Evolutionary conservation across 345 rosid genomes (phyloP), one percentile per base, ranked within the genome.

Genomic region (Populus euphratica): DNA sequence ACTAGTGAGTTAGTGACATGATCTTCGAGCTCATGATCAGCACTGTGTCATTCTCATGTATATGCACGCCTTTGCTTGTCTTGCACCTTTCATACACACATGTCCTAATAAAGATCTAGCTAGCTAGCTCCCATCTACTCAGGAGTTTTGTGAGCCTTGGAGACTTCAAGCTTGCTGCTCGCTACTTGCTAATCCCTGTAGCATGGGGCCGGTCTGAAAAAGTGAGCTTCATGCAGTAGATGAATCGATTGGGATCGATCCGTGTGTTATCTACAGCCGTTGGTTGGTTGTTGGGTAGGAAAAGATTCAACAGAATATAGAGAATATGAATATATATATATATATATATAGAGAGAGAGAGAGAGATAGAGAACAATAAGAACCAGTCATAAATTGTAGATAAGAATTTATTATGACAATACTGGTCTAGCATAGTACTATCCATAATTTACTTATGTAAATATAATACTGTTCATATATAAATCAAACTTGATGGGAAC

Each of bases 1-100:
- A 27, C 20, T 35, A 43, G 13, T 38, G 71, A 35, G 21, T 7
- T 38, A n/a, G 43, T 68, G 38, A 20, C 23, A 18, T 68, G 54
- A 49, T 33, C 41, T 36, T 68, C 5, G 10, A 38, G 25, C 50
- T 33, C 49, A 69, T 13, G n/a, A 20, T 71, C 6, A 75, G 71
- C 11, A 66, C 68, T 50, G 14, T 23, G 62, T 81, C 80, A 1
- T 21, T 69, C 64, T 50, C 81, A 77, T 63, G 21, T 23, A 27
- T 3, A 21, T 49, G 70, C 83, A 81, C 35, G 78, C 81, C 23
- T 41, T 81, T 36, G 25, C 84, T 36, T 68, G 76, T 74, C 76
- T 39, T 78, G 69, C 81, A 68, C 54, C 66, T 77, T 70, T 81
- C 81, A 64, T 4, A 29, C 62, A 61, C 33, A 33, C 35, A 33